phyloP scores from a whole-genome alignment of 805 yeast species.

The Starmerella vaccinii region DNA sequence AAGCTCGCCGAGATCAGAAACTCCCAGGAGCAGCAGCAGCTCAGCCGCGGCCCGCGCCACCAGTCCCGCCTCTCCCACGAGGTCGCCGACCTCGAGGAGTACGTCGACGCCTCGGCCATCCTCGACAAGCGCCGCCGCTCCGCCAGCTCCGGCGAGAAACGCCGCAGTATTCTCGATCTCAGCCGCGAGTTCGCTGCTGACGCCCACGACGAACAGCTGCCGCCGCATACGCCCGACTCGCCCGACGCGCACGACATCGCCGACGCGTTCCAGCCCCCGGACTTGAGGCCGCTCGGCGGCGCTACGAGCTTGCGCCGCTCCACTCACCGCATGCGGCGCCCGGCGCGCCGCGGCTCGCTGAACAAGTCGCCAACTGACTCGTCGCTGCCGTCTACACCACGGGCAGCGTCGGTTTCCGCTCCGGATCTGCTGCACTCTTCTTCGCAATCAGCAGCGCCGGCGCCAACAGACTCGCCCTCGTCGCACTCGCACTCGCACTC shows the following conservation, averaged over 20 bases:
- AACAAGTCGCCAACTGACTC: not conserved
- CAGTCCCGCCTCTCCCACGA: conserved; percentile 30
- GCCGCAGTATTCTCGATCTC: conserved; percentile 28
- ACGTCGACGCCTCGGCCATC: conserved; percentile 30
- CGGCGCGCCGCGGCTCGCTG: conserved; percentile 2
- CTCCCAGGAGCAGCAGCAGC: conserved; percentile 17
- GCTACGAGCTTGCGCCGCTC: conserved; percentile 22
- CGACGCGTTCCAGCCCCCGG: conserved; percentile 1
- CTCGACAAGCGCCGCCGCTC: conserved; percentile 26
- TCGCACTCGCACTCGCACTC: too few species aligned
- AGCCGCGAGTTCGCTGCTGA: conserved; percentile 66
- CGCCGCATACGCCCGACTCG: conserved; percentile 47
- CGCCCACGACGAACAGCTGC: conserved; percentile 40
- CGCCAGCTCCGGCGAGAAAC: conserved; percentile 17
- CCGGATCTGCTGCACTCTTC: too few species aligned
- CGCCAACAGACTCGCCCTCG: too few species aligned
- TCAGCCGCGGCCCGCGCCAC: conserved; percentile 13
- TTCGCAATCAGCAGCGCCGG: too few species aligned
- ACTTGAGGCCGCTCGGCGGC: conserved; percentile 5
- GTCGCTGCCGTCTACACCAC: not conserved
- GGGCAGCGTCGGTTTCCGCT: not conserved
- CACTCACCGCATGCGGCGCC: conserved; percentile 17
- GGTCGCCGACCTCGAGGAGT: conserved; percentile 30
- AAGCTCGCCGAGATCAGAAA: conserved; percentile 32
- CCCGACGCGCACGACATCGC: conserved; percentile 27